Percentiles rank a stretch among this genome's conserved stretches.
These are phyloP conservation scores for Pestalotiopsis sp. DNA, from an alignment of 2,329 filamentous ascomycete genomes.

Conservation along the genomic window DNA sequence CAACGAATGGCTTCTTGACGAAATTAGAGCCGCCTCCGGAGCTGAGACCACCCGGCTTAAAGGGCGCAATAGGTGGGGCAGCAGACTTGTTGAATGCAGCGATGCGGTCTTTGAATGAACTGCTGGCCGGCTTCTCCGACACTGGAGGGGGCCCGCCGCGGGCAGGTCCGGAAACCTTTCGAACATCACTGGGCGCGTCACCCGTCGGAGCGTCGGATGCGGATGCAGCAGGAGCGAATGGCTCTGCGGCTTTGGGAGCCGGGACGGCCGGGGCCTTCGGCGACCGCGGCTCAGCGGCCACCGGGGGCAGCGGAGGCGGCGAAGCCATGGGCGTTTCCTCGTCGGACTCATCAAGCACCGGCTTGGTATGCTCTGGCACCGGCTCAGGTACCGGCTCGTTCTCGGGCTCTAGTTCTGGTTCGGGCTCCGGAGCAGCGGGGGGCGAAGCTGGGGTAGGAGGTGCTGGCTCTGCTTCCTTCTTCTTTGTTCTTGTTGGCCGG, in stretches of 20 bases:
- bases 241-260: constrained; percentile 39
- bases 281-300: constrained; percentile 28
- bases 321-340: constrained; percentile 36
- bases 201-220: constrained; percentile 30
- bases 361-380: constrained; percentile 21
- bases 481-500: constrained; percentile 76
- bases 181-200: constrained; percentile 40
- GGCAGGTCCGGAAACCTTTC: constrained; percentile 42
- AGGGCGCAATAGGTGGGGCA: constrained; percentile 84
- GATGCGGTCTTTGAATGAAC: constrained; percentile 92
- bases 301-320: constrained; percentile 22
- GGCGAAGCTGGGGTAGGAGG: constrained; percentile 34
- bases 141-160: constrained; percentile 64
- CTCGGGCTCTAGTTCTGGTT: constrained; percentile 34
- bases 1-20: constrained; percentile 96
- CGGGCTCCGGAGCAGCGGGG: constrained; percentile 38
- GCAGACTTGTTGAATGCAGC: constrained; percentile 94
- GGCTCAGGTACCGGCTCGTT: constrained; percentile 28
- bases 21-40: constrained; percentile 65
- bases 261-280: constrained; percentile 30
- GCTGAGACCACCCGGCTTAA: constrained; percentile 73
- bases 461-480: constrained; percentile 56
- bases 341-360: constrained; percentile 20
- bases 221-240: constrained; percentile 37
- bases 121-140: constrained; percentile 71